phyloP scores from a whole-genome alignment of 2,329 filamentous ascomycete genomes.

The Penicillium hesseltinei region DNA sequence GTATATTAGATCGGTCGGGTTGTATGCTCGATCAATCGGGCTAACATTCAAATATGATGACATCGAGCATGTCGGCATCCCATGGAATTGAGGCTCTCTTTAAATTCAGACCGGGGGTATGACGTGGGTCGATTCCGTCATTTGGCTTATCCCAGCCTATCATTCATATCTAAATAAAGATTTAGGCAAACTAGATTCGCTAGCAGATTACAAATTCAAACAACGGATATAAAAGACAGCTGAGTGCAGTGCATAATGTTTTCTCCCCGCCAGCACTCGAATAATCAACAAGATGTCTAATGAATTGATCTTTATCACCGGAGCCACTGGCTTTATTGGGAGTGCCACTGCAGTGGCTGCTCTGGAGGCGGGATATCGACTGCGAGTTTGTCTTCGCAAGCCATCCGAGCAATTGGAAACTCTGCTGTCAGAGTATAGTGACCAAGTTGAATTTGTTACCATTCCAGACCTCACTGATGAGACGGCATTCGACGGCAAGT shows the following conservation, averaged over 20 bases:
- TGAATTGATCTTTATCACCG: constrained; percentile 27
- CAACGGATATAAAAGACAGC: not conserved
- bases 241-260: not conserved
- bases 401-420: constrained; percentile 13
- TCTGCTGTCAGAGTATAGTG: constrained; percentile 12
- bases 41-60: not conserved
- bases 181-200: not conserved
- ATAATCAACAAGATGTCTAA: constrained; percentile 15
- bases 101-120: not conserved
- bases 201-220: not conserved
- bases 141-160: not conserved
- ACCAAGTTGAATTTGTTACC: constrained; percentile 20
- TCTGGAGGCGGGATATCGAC: constrained; percentile 21
- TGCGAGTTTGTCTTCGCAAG: constrained; percentile 23
- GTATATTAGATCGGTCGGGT: not conserved
- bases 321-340: constrained; percentile 28
- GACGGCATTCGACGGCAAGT: constrained; percentile 12
- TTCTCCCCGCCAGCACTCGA: not conserved
- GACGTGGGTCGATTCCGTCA: not conserved
- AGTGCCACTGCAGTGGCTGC: constrained; percentile 20
- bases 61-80: not conserved
- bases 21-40: too few species aligned
- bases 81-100: not conserved
- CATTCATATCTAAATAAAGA: not conserved
- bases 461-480: constrained; percentile 21